phyloP scores from a whole-genome alignment of 176 grass and related monocot species.

The Stipa capillata region DNA sequence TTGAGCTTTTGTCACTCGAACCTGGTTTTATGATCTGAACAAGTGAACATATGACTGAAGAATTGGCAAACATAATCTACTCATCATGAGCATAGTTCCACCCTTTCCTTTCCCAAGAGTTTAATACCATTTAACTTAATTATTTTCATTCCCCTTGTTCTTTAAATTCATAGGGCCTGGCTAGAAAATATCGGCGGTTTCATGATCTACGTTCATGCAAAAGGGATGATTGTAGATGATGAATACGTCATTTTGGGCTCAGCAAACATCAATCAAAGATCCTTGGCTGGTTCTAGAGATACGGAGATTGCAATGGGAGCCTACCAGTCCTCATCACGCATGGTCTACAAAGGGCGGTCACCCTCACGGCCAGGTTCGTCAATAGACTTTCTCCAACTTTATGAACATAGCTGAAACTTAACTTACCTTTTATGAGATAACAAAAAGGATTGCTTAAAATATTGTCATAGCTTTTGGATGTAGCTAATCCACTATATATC shows the following conservation, averaged over 20 bases:
- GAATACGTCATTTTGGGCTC: constrained; percentile 88
- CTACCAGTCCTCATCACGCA: constrained; percentile 79
- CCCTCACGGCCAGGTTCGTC: constrained; percentile 75
- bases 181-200: constrained; percentile 65
- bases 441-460: background rate
- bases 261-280: constrained; percentile 97
- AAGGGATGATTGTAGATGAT: constrained; percentile 94
- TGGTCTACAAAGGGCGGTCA: constrained; percentile 59
- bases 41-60: background rate
- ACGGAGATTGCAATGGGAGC: constrained; percentile 98
- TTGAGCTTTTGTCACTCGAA: background rate
- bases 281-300: constrained; percentile 80
- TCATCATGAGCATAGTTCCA: background rate
- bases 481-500: background rate
- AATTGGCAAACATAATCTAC: background rate
- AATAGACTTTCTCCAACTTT: background rate
- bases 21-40: background rate
- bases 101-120: background rate
- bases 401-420: background rate
- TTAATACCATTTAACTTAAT: background rate
- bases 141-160: background rate
- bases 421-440: background rate
- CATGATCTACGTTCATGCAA: constrained; percentile 98
- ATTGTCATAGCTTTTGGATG: background rate
- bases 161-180: constrained; percentile 37